Conservation (phyloP, 2,329 filamentous ascomycete genomes). For the Karstenula rhodostoma region DNA sequence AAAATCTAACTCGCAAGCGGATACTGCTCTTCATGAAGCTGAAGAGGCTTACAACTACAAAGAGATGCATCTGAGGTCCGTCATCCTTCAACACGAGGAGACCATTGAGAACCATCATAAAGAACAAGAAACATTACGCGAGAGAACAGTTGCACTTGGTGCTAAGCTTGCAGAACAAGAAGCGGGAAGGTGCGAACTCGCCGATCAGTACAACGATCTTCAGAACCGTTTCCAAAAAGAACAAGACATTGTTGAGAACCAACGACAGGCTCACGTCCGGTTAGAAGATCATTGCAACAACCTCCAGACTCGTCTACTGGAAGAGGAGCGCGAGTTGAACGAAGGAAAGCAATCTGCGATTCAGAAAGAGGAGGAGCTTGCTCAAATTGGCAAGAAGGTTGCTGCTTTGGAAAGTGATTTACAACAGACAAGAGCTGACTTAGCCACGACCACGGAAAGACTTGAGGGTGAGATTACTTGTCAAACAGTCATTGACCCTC, state of each 20-base stretch:
- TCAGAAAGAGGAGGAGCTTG: constrained; percentile 32
- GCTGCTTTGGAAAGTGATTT: constrained; percentile 30
- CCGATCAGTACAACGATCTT: constrained; percentile 41
- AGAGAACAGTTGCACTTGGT: constrained; percentile 17
- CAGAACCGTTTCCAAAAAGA: constrained; percentile 33
- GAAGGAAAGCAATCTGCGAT: constrained; percentile 6
- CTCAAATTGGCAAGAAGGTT: constrained; percentile 28
- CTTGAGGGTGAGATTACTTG: constrained; percentile 15
- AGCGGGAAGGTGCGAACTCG: constrained; percentile 19
- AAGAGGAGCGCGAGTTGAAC: constrained; percentile 4
- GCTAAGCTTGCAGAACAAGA: constrained; percentile 23
- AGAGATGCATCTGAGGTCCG: constrained; percentile 49
- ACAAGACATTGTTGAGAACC: constrained; percentile 32
- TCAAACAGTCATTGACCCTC: background rate
- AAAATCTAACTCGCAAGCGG: constrained; percentile 43
- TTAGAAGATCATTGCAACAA: background rate
- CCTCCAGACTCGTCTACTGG: background rate
- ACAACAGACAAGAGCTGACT: constrained; percentile 26
- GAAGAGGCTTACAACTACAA: constrained; percentile 33
- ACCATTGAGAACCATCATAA: constrained; percentile 18
- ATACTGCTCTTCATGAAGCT: constrained; percentile 34
- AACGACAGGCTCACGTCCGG: background rate
- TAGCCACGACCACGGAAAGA: constrained; percentile 23
- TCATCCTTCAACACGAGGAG: constrained; percentile 28
- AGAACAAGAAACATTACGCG: constrained; percentile 18